Evolutionary conservation across 768 basidiomycete species (phyloP).

Genomic region (Tulasnella sp.): DNA sequence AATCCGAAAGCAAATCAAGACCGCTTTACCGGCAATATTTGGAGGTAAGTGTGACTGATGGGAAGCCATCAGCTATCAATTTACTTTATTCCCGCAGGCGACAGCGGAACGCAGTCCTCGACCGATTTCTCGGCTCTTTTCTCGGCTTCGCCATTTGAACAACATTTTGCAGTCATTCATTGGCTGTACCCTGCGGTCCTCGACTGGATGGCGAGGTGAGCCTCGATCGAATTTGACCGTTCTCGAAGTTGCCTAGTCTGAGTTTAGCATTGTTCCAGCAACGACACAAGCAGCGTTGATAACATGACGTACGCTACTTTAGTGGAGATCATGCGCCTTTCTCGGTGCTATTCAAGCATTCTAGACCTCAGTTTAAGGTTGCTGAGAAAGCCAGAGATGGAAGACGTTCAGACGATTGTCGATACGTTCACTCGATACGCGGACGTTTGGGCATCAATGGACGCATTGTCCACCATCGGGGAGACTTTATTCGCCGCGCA

Average conservation of each 20-base stretch:
- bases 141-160: conserved; percentile 57
- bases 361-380: conserved; percentile 42
- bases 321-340: conserved; percentile 46
- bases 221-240: not conserved
- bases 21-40: conserved; percentile 55
- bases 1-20: conserved; percentile 58
- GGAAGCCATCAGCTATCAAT: conserved; percentile 31
- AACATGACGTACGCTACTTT: conserved; percentile 45
- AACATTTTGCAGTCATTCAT: conserved; percentile 53
- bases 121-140: conserved; percentile 25
- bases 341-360: conserved; percentile 54
- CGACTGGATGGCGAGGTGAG: conserved; percentile 31
- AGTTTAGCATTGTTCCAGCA: not conserved
- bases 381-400: conserved; percentile 40
- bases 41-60: conserved; percentile 32
- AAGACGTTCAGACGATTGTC: conserved; percentile 50
- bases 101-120: not conserved
- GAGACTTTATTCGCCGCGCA: conserved; percentile 50
- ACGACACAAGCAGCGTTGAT: conserved; percentile 20
- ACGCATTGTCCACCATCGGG: conserved; percentile 43
- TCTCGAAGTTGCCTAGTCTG: not conserved
- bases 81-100: not conserved
- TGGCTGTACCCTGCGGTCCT: conserved; percentile 67
- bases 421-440: conserved; percentile 60
- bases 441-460: conserved; percentile 70